phyloP scores from a whole-genome alignment of 2,329 filamentous ascomycete genomes.

The Colletotrichum higginsianum region DNA sequence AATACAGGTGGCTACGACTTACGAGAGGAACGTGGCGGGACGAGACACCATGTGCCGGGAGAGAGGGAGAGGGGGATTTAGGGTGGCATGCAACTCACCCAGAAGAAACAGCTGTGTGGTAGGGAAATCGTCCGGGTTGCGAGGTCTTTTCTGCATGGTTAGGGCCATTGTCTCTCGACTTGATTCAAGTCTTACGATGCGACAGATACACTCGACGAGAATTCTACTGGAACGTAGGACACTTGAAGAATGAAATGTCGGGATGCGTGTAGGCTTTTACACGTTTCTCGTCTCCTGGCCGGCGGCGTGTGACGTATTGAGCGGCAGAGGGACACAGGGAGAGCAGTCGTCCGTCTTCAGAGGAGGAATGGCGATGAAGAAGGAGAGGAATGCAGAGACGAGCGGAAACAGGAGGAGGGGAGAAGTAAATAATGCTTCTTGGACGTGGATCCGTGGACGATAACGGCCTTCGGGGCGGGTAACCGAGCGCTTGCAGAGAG shows the following conservation, averaged over 20 bases:
- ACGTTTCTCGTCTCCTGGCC: slow-evolving; percentile 35
- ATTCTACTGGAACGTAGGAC: slow-evolving; percentile 36
- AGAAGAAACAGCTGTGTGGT: slow-evolving; percentile 86
- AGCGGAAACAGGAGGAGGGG: slow-evolving; percentile 35
- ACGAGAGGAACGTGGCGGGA: slow-evolving; percentile 23
- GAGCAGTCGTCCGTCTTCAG: slow-evolving; percentile 34
- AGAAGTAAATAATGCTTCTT: slow-evolving; percentile 38
- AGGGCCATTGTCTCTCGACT: slow-evolving; percentile 65
- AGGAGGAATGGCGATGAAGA: slow-evolving; percentile 19
- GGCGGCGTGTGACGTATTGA: slow-evolving; percentile 30
- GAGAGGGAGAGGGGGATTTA: neutral
- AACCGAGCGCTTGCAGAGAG: slow-evolving; percentile 37
- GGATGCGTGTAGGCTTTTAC: slow-evolving; percentile 37
- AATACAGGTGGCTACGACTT: slow-evolving; percentile 31
- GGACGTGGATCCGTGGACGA: slow-evolving; percentile 39
- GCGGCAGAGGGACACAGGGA: slow-evolving; percentile 14
- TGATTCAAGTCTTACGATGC: slow-evolving; percentile 62
- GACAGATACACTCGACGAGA: slow-evolving; percentile 52
- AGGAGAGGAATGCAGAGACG: slow-evolving; percentile 33
- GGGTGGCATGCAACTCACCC: slow-evolving; percentile 68
- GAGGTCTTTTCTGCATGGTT: slow-evolving; percentile 64
- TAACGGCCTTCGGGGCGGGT: slow-evolving; percentile 33
- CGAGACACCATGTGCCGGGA: no score
- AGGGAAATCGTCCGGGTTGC: slow-evolving; percentile 83
- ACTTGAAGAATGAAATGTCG: slow-evolving; percentile 42